These are phyloP conservation scores for Lipomyces anomalus DNA, from an alignment of 805 yeast genomes.

Conservation along the genomic window DNA sequence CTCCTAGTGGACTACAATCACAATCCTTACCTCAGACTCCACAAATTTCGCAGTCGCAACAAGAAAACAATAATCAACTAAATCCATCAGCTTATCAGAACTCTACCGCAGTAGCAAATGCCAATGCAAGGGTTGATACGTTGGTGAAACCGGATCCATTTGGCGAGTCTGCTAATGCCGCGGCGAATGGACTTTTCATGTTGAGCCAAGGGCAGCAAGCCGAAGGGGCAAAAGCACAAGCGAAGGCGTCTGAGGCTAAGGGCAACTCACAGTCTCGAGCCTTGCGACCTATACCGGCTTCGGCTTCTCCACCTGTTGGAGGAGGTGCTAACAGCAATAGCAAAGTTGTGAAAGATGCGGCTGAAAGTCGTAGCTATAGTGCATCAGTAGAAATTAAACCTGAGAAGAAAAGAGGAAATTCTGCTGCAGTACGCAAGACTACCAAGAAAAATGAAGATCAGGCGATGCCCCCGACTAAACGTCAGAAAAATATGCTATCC, in stretches of 20 bases:
- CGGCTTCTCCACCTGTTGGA: constrained; percentile 11
- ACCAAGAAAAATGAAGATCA: constrained; percentile 1
- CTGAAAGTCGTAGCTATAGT: background rate
- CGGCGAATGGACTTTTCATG: constrained; percentile 33
- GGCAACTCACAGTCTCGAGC: constrained; percentile 1
- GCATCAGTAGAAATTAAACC: background rate
- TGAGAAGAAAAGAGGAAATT: background rate
- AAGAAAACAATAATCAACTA: background rate
- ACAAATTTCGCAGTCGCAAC: constrained; percentile 1
- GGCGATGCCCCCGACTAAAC: constrained; percentile 1
- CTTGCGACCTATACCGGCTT: constrained; percentile 3
- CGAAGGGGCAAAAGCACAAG: constrained; percentile 20
- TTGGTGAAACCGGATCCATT: constrained; percentile 5
- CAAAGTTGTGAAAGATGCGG: constrained; percentile 2
- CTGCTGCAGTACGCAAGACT: constrained; percentile 4
- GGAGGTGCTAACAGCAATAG: background rate
- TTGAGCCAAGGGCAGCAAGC: constrained; percentile 28
- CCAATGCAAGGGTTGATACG: background rate
- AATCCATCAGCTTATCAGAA: background rate
- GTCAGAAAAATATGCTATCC: background rate
- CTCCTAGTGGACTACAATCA: constrained; percentile 43
- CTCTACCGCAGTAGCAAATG: background rate
- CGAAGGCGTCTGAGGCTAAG: constrained; percentile 17
- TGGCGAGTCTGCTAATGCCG: constrained; percentile 24
- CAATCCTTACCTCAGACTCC: constrained; percentile 12